Percentiles rank a stretch among this genome's conserved stretches.
phyloP scores from a whole-genome alignment of 306 rosid genomes.

The Myrica gale region DNA sequence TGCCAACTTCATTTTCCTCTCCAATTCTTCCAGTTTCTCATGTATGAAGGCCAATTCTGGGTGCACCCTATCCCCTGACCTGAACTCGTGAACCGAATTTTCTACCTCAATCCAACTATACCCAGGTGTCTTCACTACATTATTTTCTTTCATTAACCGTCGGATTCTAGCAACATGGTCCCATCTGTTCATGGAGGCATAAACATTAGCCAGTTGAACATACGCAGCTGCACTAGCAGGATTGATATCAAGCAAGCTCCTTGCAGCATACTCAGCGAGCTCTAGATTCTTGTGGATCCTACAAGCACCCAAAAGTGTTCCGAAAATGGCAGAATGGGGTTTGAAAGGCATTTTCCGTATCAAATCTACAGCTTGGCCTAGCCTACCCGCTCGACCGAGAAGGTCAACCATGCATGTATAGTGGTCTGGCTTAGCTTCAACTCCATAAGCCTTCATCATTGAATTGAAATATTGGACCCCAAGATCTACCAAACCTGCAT shows the following conservation, averaged over 20 bases:
- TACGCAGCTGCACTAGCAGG: too few species aligned
- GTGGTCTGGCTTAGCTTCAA: slow-evolving; percentile 65
- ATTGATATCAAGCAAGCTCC: slow-evolving; percentile 30
- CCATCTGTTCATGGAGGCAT: slow-evolving; percentile 68
- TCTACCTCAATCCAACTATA: slow-evolving; percentile 84
- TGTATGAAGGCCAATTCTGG: slow-evolving; percentile 63
- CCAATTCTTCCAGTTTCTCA: slow-evolving; percentile 53
- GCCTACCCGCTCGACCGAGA: slow-evolving; percentile 72
- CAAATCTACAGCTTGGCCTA: slow-evolving; percentile 56
- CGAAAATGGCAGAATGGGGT: slow-evolving; percentile 75
- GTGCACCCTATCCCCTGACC: slow-evolving; percentile 73
- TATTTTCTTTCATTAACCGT: slow-evolving; percentile 61
- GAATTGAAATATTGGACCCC: slow-evolving; percentile 52
- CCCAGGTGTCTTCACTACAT: slow-evolving; percentile 69
- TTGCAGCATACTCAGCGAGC: slow-evolving; percentile 77
- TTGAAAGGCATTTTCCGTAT: slow-evolving; percentile 62
- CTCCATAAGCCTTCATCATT: slow-evolving; percentile 46
- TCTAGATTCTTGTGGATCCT: slow-evolving; percentile 64
- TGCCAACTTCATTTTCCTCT: slow-evolving; percentile 67
- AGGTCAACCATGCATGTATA: slow-evolving; percentile 78
- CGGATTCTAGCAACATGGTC: slow-evolving; percentile 64
- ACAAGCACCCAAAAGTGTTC: slow-evolving; percentile 84
- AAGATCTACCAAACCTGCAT: slow-evolving; percentile 69
- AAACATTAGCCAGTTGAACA: slow-evolving; percentile 79
- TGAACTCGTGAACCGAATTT: slow-evolving; percentile 63